Base-by-base conservation (phyloP, 2,329 filamentous ascomycete genomes). In the Fusarium devonianum region DNA sequence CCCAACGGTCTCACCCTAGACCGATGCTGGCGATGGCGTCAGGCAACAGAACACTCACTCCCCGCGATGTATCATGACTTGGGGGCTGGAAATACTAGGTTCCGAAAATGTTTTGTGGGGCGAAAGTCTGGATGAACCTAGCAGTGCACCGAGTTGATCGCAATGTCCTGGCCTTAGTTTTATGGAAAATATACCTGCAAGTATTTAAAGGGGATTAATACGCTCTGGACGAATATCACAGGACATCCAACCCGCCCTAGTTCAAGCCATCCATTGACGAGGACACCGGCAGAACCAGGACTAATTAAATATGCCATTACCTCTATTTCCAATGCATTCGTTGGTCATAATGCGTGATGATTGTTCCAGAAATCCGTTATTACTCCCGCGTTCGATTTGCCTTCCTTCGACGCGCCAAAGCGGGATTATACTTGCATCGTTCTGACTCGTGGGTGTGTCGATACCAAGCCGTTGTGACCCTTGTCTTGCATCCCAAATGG, bases 381-480 rank as follows among this genome's bases (percentile, higher is more conserved):
- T 23, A 33, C 30, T 5, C 25, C 5, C 13, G 16, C 1, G 3
- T 2, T 14, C 7, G 9, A 7, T 16, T 25, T 11, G 11, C 11
- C 21, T n/a, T 28, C 3, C 10, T 22, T 4, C 22, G 28, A n/a
- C 25, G 16, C 6, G 25, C 39, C 19, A 13, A 44, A 6, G 30
- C 28, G 5, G 52, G 53, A 19, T 44, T 52, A 28, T 30, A 46
- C 4, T 18, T 63, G 45, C 68, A 70, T 12, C 67, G 54, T 4
- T 58, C 51, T 29, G 45, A 47, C 42, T 69, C 67, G 39, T 70
- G 68, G 11, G 43, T 58, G 7, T 60, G 50, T 13, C 54, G 53
- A 34, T 70, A 70, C 67, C 67, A 69, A 26, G 62, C 61, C 7
- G 66, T 67, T 7, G 62, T 66, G 18, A 68, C 36, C 3, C 56